Base-by-base conservation (phyloP, 2,329 filamentous ascomycete species). In the Fusarium lyarnte region DNA sequence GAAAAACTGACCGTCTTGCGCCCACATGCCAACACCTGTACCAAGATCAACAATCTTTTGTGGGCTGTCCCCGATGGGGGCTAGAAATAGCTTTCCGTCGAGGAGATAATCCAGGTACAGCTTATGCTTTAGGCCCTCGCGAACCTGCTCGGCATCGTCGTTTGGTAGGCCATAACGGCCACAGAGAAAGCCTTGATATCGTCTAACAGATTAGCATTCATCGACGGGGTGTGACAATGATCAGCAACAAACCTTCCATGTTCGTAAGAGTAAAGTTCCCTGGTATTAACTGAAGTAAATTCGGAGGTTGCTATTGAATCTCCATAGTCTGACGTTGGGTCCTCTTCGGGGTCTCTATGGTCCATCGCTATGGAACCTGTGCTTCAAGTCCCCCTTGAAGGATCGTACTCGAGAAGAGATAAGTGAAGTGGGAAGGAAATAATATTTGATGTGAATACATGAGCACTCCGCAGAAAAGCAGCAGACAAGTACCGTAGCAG, bases 21-120 rank as follows among this genome's bases (percentile, higher is more conserved):
- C 88, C 89, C 89, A 91, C 45, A 88, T 82, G 33, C 85, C 85
- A 36, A 84, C 85, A 10, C 86, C 86, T 8, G 85, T 87, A 31
- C 86, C 86, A 21, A 87, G 74, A 65, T 87, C 85, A 39, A 87
- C 78, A 63, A 88, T 86, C 70, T 84, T 86, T 52, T 87, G 85
- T 5, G 84, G 84, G 27, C 79, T 77, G 29, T 81, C 75, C 25
- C 81, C 82, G 23, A 88, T 81, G 10, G 86, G 86, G 3, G 86
- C 81, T 2, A 84, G 63, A 61, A 81, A 84, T 16, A 85, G 77
- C 31, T 81, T 79, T 39, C 83, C 85, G 16, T 81, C 77, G 11
- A 87, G 77, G 14, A 87, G 74, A 57, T 89, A 84, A 43, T 86
- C 84, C 46, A 88, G 81, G 65, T 81, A 82, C 63, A 87, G 78